Percentiles rank a stretch among this genome's conserved stretches.
Conservation (phyloP, 441 rosid species). For the Pelargonium fulgidum region DNA sequence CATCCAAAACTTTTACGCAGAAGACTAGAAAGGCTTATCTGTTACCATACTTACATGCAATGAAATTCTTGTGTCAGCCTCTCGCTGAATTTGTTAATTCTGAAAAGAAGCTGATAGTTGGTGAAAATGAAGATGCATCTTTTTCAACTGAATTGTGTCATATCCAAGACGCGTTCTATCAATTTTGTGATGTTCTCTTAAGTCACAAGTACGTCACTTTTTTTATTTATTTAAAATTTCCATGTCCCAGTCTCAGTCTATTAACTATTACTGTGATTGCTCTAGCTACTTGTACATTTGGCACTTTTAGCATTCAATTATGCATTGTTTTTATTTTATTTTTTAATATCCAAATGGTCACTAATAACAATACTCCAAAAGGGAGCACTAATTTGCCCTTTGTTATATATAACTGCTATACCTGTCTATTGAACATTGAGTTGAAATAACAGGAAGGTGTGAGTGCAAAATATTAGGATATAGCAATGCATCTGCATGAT, state of each 20-base stretch:
- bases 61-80: slow-evolving; percentile 77
- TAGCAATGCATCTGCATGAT: neutral
- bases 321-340: neutral
- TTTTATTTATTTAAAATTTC: neutral
- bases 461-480: neutral
- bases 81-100: slow-evolving; percentile 62
- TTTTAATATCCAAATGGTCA: neutral
- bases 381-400: neutral
- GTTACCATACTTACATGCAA: slow-evolving; percentile 42
- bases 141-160: slow-evolving; percentile 35
- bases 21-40: slow-evolving; percentile 33
- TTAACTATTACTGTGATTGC: slow-evolving; percentile 14
- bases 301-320: slow-evolving; percentile 11
- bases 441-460: neutral
- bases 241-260: neutral
- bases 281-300: slow-evolving; percentile 13
- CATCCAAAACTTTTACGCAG: slow-evolving; percentile 24
- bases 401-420: neutral
- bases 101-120: slow-evolving; percentile 47
- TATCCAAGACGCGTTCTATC: slow-evolving; percentile 55
- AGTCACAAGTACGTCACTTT: slow-evolving; percentile 40
- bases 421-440: neutral
- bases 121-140: slow-evolving; percentile 36
- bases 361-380: neutral
- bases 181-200: slow-evolving; percentile 42